Evolutionary conservation across 208 protist species (phyloP).

Genomic region (Crithidia mellificae): DNA sequence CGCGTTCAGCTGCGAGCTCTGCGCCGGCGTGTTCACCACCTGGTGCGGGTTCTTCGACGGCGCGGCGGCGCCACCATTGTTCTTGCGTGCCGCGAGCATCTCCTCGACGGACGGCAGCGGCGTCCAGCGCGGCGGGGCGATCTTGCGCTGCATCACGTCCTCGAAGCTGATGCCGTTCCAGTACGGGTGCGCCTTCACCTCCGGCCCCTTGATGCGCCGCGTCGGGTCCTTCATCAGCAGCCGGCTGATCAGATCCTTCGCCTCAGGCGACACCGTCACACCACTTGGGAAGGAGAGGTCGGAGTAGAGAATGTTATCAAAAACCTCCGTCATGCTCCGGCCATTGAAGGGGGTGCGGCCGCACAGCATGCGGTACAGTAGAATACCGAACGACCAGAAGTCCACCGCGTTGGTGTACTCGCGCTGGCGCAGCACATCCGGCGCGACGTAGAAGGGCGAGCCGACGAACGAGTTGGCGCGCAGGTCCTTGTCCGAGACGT

Average conservation of each 20-base stretch:
- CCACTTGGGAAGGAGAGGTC: conserved; percentile 82
- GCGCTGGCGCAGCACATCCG: conserved; percentile 89
- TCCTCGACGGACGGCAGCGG: conserved; percentile 83
- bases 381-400: conserved; percentile 96
- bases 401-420: conserved; percentile 94
- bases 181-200: conserved; percentile 89
- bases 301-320: conserved; percentile 69
- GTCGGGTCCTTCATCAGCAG: conserved; percentile 89
- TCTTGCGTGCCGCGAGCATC: conserved; percentile 64
- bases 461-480: conserved; percentile 88
- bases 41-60: conserved; percentile 65
- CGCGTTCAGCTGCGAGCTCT: conserved; percentile 79
- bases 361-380: conserved; percentile 94
- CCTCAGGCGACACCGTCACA: conserved; percentile 81
- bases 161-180: conserved; percentile 92
- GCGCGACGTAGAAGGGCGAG: conserved; percentile 88
- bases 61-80: conserved; percentile 16
- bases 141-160: conserved; percentile 84
- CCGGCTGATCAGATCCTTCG: conserved; percentile 90
- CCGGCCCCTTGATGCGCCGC: conserved; percentile 83
- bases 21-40: conserved; percentile 87
- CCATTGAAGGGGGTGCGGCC: conserved; percentile 93
- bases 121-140: conserved; percentile 80
- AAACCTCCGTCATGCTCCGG: conserved; percentile 84
- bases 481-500: too few species aligned